These are phyloP conservation scores for Penicillium decumbens DNA, from an alignment of 2,329 filamentous ascomycete genomes.

Conservation along the genomic window DNA sequence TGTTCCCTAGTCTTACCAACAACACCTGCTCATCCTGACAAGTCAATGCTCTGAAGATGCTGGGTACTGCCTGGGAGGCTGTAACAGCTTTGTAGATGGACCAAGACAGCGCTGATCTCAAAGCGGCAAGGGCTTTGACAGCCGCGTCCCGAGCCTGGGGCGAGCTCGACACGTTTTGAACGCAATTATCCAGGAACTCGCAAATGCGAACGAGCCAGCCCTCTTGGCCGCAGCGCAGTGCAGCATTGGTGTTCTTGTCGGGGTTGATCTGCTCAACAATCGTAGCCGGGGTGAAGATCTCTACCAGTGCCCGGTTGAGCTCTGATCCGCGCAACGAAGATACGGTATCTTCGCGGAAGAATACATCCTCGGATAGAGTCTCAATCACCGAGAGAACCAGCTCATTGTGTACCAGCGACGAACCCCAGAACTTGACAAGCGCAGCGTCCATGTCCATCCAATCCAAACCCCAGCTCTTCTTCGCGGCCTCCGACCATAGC, in stretches of 20 bases:
- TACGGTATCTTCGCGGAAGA: conserved; percentile 81
- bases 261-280: conserved; percentile 74
- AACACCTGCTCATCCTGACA: conserved; percentile 67
- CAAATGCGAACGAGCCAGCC: conserved; percentile 82
- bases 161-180: conserved; percentile 62
- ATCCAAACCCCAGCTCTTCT: conserved; percentile 83
- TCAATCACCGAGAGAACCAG: conserved; percentile 85
- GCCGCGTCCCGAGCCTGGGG: conserved; percentile 65
- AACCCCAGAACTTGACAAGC: conserved; percentile 73
- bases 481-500: conserved; percentile 91
- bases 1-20: conserved; percentile 52
- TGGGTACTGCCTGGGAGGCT: conserved; percentile 63
- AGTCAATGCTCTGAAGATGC: conserved; percentile 67
- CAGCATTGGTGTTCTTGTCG: conserved; percentile 62
- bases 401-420: conserved; percentile 65
- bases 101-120: conserved; percentile 80
- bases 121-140: conserved; percentile 69
- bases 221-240: conserved; percentile 71
- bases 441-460: conserved; percentile 93
- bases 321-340: conserved; percentile 77
- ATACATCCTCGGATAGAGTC: conserved; percentile 88
- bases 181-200: conserved; percentile 67
- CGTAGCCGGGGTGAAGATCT: conserved; percentile 78
- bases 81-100: conserved; percentile 77
- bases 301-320: conserved; percentile 83